Base-by-base conservation (phyloP, 1,284 basidiomycete species). In the Cryptococcus sp. region DNA sequence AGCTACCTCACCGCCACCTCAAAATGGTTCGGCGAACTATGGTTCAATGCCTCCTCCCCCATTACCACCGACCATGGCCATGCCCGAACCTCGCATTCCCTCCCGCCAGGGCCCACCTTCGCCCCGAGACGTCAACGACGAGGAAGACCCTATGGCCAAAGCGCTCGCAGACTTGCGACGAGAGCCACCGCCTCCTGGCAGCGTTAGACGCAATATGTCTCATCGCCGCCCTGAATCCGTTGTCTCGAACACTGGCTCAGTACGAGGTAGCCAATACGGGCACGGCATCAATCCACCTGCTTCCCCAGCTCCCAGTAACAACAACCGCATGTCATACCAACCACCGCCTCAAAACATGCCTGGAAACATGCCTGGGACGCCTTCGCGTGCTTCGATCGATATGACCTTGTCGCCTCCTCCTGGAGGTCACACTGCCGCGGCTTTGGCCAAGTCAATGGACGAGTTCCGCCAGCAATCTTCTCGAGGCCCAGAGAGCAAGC, bases 71-170 rank as follows among this genome's bases (percentile, higher is more conserved):
- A 50, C 64, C 1, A 65, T 70, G 69, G 57, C 67, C 5, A 71
- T 72, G 71, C 71, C 71, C 6, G 70, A 74, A 49, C 70, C 71
- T 39, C 61, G 71, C 2, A 56, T 70, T 17, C 68, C 71, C 11
- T 72, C 71, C n/a, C 64, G 72, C 20, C 69, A 71, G 47, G 66
- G 65, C 11, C 67, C 70, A 19, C 67, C 72, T 8, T 65, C 71
- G 10, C 65, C 69, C 19, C 62, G 67, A 16, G 69, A 70, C 39
- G 76, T 75, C 35, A 77, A 81, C 0, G 82, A 83, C 58, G 82
- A 84, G 16, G 82, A 82, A 40, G 90, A 93, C 74, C 90, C 90
- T 0, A 82, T 93, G 59, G 87, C 87, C 27, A 86, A 84, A 66
- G 88, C 88, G 56, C 82, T 91, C 70, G 81, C 81, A 1, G 80